Percentiles rank a stretch among this genome's conserved stretches.
These are phyloP conservation scores for Trichoderma hamatum DNA, from an alignment of 2,329 filamentous ascomycete species.

Conservation along the genomic window DNA sequence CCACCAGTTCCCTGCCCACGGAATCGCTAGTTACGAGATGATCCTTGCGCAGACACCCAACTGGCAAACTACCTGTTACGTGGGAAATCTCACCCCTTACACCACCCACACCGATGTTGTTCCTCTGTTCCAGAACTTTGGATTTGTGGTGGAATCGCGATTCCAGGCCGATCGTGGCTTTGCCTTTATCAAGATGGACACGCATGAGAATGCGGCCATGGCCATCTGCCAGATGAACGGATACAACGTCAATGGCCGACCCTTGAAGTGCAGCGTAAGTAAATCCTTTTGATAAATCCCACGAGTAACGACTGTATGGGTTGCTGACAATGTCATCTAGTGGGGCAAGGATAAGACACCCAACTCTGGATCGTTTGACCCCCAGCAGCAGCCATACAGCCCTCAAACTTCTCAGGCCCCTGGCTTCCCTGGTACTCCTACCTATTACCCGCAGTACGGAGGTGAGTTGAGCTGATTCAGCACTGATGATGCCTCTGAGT, in stretches of 20 bases:
- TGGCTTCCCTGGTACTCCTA: slow-evolving; percentile 76
- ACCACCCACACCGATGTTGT: slow-evolving; percentile 95
- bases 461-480: slow-evolving; percentile 54
- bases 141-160: slow-evolving; percentile 93
- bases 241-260: slow-evolving; percentile 96
- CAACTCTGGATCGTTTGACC: slow-evolving; percentile 72
- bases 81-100: slow-evolving; percentile 96
- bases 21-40: slow-evolving; percentile 97
- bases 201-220: slow-evolving; percentile 96
- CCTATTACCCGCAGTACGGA: slow-evolving; percentile 93
- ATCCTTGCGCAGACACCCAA: slow-evolving; percentile 90
- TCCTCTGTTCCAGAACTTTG: slow-evolving; percentile 98
- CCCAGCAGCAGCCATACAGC: slow-evolving; percentile 67
- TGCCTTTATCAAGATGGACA: slow-evolving; percentile 99
- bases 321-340: slow-evolving; percentile 51
- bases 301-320: neutral
- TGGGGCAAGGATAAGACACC: slow-evolving; percentile 99
- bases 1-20: slow-evolving; percentile 96
- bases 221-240: slow-evolving; percentile 97
- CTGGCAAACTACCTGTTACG: slow-evolving; percentile 99
- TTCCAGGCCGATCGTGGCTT: slow-evolving; percentile 98
- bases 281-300: neutral
- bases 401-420: slow-evolving; percentile 75
- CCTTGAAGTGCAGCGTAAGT: slow-evolving; percentile 97
- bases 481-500: neutral